These are phyloP conservation scores for Dactylorhiza incarnata DNA, from an alignment of 106 monocot species.

Conservation along the genomic window DNA sequence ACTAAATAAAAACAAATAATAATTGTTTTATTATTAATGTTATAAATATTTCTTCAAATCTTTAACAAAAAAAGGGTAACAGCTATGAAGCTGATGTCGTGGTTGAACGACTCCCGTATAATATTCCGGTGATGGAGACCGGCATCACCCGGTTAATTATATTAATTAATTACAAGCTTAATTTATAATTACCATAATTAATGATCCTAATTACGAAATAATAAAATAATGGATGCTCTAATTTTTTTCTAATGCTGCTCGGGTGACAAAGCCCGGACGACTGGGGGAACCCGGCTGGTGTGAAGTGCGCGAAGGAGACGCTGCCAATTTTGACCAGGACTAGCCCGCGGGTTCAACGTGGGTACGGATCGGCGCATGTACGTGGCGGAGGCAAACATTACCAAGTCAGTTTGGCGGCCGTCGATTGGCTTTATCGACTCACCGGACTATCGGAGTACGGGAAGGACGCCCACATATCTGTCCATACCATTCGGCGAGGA, in stretches of 20 bases:
- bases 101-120: neutral
- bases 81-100: no score
- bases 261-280: constrained; percentile 12
- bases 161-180: neutral
- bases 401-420: constrained; percentile 15
- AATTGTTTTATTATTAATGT: no score
- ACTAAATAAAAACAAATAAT: no score
- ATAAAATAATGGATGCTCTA: neutral
- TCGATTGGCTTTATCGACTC: constrained; percentile 35
- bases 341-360: constrained; percentile 22
- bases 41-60: no score
- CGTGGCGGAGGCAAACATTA: constrained; percentile 19
- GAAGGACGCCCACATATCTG: constrained; percentile 53
- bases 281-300: constrained; percentile 69
- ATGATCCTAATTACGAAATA: neutral
- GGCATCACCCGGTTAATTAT: neutral
- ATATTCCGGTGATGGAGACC: neutral
- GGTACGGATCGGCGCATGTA: constrained; percentile 66
- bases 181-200: neutral
- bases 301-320: constrained; percentile 78
- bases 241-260: neutral
- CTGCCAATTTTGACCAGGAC: constrained; percentile 32
- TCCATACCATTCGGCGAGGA: constrained; percentile 51
- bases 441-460: constrained; percentile 50
- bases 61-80: no score